These are phyloP conservation scores for Zygosaccharomyces siamensis DNA, from an alignment of 805 yeast species.

Conservation along the genomic window DNA sequence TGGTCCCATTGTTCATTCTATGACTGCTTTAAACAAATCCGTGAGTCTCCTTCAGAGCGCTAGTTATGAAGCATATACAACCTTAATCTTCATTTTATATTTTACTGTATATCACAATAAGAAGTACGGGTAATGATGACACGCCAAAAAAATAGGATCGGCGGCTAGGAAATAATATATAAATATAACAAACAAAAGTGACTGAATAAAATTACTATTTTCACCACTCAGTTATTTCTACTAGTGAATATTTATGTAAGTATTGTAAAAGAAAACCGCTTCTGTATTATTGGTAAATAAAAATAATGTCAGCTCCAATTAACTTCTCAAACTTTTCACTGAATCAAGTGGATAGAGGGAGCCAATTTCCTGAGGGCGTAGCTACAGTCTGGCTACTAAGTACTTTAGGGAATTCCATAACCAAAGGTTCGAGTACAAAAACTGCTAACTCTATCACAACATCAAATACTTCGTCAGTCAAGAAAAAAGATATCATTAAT, in stretches of 20 bases:
- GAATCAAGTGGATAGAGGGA: background rate
- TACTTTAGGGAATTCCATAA: slow-evolving; percentile 20
- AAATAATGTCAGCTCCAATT: slow-evolving; percentile 5
- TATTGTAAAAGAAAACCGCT: background rate
- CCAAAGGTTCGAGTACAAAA: background rate
- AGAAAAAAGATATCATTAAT: slow-evolving; percentile 30
- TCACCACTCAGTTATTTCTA: background rate
- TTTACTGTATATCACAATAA: too few species aligned
- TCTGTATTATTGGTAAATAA: background rate
- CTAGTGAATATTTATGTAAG: background rate
- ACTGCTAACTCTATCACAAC: background rate
- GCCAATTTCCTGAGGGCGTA: slow-evolving; percentile 16
- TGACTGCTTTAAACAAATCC: background rate
- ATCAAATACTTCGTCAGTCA: slow-evolving; percentile 13
- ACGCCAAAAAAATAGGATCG: background rate
- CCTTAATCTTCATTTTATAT: background rate
- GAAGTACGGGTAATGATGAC: slow-evolving; percentile 2
- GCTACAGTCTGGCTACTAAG: slow-evolving; percentile 34
- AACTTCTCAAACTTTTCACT: slow-evolving; percentile 8
- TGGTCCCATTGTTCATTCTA: background rate
- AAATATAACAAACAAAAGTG: background rate
- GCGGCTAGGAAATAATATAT: background rate
- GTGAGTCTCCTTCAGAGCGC: background rate
- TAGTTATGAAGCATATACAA: background rate
- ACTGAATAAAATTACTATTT: too few species aligned